Evolutionary conservation across 2,329 filamentous ascomycete species (phyloP).

Genomic region (Ophiocordyceps camponoti-saundersi): DNA sequence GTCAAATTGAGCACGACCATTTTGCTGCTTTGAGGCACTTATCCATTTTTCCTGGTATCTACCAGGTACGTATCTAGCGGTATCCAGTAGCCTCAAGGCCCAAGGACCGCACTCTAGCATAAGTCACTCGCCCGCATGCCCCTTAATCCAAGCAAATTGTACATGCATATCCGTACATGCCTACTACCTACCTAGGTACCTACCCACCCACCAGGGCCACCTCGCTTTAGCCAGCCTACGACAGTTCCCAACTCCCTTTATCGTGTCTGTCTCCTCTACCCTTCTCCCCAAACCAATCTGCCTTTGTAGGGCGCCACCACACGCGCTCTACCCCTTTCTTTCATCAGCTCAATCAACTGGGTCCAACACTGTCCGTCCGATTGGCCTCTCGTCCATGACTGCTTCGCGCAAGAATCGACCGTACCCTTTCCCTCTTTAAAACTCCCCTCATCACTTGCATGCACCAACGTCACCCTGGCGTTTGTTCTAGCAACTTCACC

Average conservation of each 20-base stretch:
- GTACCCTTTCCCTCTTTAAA: background rate
- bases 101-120: no score
- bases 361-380: background rate
- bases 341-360: background rate
- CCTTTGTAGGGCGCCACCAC: no score
- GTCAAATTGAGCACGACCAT: no score
- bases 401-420: background rate
- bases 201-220: background rate
- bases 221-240: background rate
- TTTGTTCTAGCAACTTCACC: constrained; percentile 2
- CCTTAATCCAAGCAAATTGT: background rate
- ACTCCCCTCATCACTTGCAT: background rate
- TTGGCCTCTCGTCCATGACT: background rate
- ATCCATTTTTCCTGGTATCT: no score
- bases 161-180: no score
- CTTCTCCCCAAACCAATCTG: background rate
- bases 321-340: background rate
- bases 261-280: background rate
- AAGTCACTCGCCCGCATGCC: no score
- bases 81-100: no score
- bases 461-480: constrained; percentile 1
- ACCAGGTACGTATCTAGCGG: no score
- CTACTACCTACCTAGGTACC: no score
- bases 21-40: no score
- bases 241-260: background rate